Percentiles rank a stretch among this genome's conserved stretches.
Conservation (phyloP, 2,329 filamentous ascomycete species). For the Calonectria fujianensis region DNA sequence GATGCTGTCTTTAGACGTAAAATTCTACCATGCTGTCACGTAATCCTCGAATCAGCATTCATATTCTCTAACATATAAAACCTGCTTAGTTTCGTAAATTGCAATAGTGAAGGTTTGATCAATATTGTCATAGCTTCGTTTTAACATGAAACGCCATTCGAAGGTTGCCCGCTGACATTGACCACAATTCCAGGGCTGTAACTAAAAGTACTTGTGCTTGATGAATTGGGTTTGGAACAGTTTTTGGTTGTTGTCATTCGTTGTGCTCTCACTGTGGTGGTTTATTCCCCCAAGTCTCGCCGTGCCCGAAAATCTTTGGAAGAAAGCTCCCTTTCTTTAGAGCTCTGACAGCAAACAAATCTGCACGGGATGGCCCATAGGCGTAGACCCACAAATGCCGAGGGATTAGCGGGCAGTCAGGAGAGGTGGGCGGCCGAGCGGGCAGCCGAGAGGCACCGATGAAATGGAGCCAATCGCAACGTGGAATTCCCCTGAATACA, state of each 20-base stretch:
- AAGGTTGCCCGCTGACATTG: too few species aligned
- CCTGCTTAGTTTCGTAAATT: too few species aligned
- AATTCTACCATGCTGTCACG: too few species aligned
- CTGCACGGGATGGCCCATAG: neutral
- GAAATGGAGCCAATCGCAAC: neutral
- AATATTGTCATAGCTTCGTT: too few species aligned
- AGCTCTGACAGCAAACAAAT: neutral
- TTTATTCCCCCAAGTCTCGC: neutral
- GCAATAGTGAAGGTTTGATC: too few species aligned
- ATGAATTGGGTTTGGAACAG: neutral
- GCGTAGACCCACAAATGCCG: neutral
- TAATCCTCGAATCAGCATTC: too few species aligned
- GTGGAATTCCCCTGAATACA: neutral
- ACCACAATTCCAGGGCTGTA: too few species aligned
- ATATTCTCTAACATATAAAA: too few species aligned
- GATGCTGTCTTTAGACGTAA: too few species aligned
- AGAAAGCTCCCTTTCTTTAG: neutral
- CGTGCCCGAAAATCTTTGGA: neutral
- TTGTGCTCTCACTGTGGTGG: neutral
- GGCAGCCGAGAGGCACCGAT: neutral
- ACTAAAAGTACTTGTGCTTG: neutral
- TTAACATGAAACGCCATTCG: too few species aligned
- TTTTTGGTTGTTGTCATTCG: accelerated
- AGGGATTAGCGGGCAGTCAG: neutral
- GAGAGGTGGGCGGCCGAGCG: neutral